phyloP scores from a whole-genome alignment of 345 rosid species.

The Populus nigra region DNA sequence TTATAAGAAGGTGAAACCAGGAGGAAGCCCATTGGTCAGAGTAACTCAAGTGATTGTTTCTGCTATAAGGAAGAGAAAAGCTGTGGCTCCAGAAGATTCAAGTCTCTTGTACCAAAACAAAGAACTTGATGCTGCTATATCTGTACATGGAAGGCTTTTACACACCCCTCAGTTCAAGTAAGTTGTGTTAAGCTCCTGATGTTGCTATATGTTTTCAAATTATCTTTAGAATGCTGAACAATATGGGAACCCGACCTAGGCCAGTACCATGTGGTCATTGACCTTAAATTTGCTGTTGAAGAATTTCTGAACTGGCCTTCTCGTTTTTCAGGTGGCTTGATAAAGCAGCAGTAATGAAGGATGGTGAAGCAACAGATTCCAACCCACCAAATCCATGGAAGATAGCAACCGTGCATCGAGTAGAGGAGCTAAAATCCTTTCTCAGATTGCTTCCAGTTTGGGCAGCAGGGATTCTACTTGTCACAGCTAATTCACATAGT shows the following conservation, averaged over 20 bases:
- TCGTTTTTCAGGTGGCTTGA: slow-evolving; percentile 47
- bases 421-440: slow-evolving; percentile 62
- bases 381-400: slow-evolving; percentile 44
- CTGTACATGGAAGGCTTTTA: slow-evolving; percentile 48
- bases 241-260: not conserved
- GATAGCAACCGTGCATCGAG: slow-evolving; percentile 54
- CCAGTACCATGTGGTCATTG: not conserved
- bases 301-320: not conserved
- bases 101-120: slow-evolving; percentile 38
- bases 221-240: too few relatives aligned
- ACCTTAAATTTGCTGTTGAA: not conserved
- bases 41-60: slow-evolving; percentile 54
- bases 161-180: slow-evolving; percentile 65
- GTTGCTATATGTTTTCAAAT: too few relatives aligned
- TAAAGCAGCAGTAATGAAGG: slow-evolving; percentile 49
- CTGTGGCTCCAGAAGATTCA: slow-evolving; percentile 27
- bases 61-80: slow-evolving; percentile 48
- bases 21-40: slow-evolving; percentile 58
- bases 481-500: slow-evolving; percentile 49
- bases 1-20: slow-evolving; percentile 48
- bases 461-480: slow-evolving; percentile 51
- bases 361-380: slow-evolving; percentile 25
- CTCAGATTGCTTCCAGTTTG: slow-evolving; percentile 57
- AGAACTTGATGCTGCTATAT: slow-evolving; percentile 50
- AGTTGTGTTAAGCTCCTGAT: slow-evolving; percentile 4